A percentile compares a stretch with the other conserved stretches of the same genome.
Evolutionary conservation across 2,329 filamentous ascomycete species (phyloP).

Genomic region (Fusarium musae): DNA sequence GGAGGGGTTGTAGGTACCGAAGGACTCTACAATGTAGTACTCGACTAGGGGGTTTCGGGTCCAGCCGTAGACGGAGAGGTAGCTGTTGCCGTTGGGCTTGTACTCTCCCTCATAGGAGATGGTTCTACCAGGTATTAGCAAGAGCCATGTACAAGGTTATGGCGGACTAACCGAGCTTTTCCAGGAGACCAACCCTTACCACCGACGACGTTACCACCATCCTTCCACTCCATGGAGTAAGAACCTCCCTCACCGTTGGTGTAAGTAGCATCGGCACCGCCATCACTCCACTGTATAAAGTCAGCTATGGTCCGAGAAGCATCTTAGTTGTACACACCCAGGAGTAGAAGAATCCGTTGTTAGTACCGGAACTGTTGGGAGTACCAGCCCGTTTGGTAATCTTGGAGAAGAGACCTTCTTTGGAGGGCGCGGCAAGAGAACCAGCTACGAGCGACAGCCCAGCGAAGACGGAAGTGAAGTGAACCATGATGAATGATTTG

Average conservation of each 20-base stretch:
- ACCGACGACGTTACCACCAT: constrained; percentile 43
- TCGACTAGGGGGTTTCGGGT: constrained; percentile 51
- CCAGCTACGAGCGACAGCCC: constrained; percentile 41
- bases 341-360: constrained; percentile 58
- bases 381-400: constrained; percentile 45
- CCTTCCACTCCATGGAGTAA: constrained; percentile 58
- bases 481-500: constrained; percentile 37
- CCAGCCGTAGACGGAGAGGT: constrained; percentile 55
- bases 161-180: constrained; percentile 51
- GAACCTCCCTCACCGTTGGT: constrained; percentile 56
- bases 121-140: constrained; percentile 5
- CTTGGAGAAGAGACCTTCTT: constrained; percentile 41
- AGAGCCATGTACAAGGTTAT: background rate
- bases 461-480: constrained; percentile 41
- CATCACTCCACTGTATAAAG: constrained; percentile 55
- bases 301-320: background rate
- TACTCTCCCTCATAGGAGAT: constrained; percentile 48
- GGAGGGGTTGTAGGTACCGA: constrained; percentile 47
- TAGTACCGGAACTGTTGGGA: constrained; percentile 50
- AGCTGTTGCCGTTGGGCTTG: constrained; percentile 51
- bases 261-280: constrained; percentile 56
- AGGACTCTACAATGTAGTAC: constrained; percentile 54
- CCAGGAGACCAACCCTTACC: constrained; percentile 44
- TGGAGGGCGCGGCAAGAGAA: constrained; percentile 31
- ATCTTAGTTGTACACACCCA: constrained; percentile 37